These are phyloP conservation scores for Kalmusia sp. DNA, from an alignment of 2,329 filamentous ascomycete species.

Conservation along the genomic window DNA sequence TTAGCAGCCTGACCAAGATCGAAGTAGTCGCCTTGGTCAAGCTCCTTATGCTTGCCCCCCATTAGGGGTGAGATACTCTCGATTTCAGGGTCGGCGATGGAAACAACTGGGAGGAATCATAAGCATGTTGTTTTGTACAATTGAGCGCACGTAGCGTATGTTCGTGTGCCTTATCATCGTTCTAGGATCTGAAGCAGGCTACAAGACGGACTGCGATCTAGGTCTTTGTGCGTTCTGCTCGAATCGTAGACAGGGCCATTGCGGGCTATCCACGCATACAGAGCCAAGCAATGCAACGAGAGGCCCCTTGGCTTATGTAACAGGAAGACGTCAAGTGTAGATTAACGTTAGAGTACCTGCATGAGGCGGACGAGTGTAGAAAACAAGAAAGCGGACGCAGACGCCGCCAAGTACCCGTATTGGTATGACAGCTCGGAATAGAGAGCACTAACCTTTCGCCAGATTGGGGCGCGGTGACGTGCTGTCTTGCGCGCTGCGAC, in stretches of 20 bases:
- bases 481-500: conserved; percentile 28
- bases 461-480: conserved; percentile 32
- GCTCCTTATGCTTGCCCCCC: conserved; percentile 53
- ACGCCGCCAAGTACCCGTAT: not conserved
- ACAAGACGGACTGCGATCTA: not conserved
- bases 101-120: conserved; percentile 49
- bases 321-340: not conserved
- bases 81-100: conserved; percentile 54
- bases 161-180: too few species aligned
- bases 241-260: not conserved
- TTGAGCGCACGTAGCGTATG: not conserved
- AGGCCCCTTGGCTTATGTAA: not conserved
- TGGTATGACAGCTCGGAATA: conserved; percentile 1
- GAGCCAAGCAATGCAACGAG: not conserved
- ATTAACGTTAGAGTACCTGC: not conserved
- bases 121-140: conserved; percentile 25
- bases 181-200: not conserved
- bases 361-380: not conserved
- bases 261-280: not conserved
- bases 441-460: conserved; percentile 41
- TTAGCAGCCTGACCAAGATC: conserved; percentile 47
- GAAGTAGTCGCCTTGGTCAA: conserved; percentile 51
- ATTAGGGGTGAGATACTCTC: conserved; percentile 57
- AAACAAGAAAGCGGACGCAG: not conserved
- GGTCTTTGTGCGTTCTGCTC: not conserved